phyloP scores from a whole-genome alignment of 2,329 filamentous ascomycete genomes.

The Ophiosphaerella herpotricha region DNA sequence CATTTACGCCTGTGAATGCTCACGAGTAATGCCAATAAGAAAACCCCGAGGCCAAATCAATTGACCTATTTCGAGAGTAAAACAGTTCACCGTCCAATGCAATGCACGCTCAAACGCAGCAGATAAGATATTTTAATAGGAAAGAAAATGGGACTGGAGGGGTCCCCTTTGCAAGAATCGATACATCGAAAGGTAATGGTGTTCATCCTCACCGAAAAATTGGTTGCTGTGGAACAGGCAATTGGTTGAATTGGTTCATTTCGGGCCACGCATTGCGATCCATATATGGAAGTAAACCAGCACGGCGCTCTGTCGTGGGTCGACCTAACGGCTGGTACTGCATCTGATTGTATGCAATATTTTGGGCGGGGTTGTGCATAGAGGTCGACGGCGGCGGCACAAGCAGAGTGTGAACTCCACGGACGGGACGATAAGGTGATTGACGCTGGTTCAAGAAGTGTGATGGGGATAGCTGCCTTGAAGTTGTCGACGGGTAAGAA shows the following conservation, averaged over 20 bases:
- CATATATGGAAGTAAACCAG: slow-evolving; percentile 52
- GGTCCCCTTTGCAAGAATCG: slow-evolving; percentile 2
- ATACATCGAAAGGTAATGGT: slow-evolving; percentile 15
- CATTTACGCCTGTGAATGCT: slow-evolving; percentile 31
- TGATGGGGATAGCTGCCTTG: slow-evolving; percentile 80
- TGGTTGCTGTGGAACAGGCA: slow-evolving; percentile 44
- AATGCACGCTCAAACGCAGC: slow-evolving; percentile 46
- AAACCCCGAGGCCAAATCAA: slow-evolving; percentile 8
- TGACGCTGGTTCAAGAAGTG: slow-evolving; percentile 85
- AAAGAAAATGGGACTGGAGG: slow-evolving; percentile 3
- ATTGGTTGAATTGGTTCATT: slow-evolving; percentile 45
- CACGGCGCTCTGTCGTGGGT: slow-evolving; percentile 51
- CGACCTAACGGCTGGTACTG: slow-evolving; percentile 56
- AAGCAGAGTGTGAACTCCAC: slow-evolving; percentile 86
- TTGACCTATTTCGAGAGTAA: slow-evolving; percentile 18
- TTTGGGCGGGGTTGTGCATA: slow-evolving; percentile 61
- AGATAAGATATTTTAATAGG: slow-evolving; percentile 20
- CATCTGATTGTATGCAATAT: slow-evolving; percentile 54
- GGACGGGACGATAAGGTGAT: slow-evolving; percentile 90
- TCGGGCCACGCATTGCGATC: slow-evolving; percentile 46
- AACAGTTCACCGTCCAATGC: slow-evolving; percentile 30
- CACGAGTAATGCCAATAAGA: slow-evolving; percentile 15
- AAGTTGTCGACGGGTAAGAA: slow-evolving; percentile 64
- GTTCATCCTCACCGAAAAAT: slow-evolving; percentile 34
- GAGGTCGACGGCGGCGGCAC: slow-evolving; percentile 83